phyloP scores from a whole-genome alignment of 352 stramenopile species.

The Pythium rishiriense region DNA sequence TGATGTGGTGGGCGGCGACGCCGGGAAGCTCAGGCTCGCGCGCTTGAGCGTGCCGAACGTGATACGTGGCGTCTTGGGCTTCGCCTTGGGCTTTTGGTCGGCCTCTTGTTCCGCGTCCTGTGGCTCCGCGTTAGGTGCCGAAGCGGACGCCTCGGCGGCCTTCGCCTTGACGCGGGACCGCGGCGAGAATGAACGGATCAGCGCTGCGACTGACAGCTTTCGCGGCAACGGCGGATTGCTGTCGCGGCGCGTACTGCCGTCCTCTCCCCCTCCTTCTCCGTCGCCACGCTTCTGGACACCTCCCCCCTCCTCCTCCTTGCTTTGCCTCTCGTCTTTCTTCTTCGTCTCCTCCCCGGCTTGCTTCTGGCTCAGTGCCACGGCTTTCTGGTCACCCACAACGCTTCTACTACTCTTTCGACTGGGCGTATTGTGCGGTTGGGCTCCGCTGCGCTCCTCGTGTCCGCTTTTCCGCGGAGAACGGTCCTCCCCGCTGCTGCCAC shows the following conservation, averaged over 20 bases:
- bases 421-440: not conserved
- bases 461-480: not conserved
- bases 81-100: not conserved
- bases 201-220: conserved; percentile 20
- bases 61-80: conserved; percentile 20
- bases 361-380: too few species aligned
- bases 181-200: conserved; percentile 27
- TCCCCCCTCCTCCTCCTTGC: not conserved
- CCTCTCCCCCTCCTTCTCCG: not conserved
- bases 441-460: not conserved
- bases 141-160: not conserved
- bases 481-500: not conserved
- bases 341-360: not conserved
- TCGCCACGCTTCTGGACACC: conserved; percentile 2
- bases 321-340: not conserved
- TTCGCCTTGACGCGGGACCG: conserved; percentile 14
- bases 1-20: not conserved
- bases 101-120: not conserved
- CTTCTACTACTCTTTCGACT: not conserved
- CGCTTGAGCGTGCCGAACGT: conserved; percentile 57
- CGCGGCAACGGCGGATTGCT: not conserved
- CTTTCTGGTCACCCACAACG: not conserved
- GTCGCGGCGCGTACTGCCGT: too few species aligned
- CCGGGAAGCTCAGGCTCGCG: conserved; percentile 31
- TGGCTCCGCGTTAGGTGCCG: not conserved